phyloP scores from a whole-genome alignment of 768 basidiomycete genomes.

The Mrakia blollopis region DNA sequence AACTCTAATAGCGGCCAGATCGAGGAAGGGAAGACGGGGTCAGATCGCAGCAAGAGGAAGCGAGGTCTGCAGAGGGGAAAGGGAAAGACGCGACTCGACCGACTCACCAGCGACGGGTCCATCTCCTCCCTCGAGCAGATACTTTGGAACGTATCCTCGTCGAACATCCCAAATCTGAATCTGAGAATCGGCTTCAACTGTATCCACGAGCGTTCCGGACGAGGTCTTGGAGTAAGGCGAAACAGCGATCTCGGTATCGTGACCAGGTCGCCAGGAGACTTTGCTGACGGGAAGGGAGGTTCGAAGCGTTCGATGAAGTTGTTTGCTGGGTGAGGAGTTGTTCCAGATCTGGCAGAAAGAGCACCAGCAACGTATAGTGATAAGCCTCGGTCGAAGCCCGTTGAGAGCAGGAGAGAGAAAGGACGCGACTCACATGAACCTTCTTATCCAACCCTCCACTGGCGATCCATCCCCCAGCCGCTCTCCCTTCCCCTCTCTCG shows the following conservation, averaged over 20 bases:
- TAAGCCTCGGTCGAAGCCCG: not conserved
- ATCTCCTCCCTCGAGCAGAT: slow-evolving; percentile 64
- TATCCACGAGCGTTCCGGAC: slow-evolving; percentile 45
- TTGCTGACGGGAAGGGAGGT: slow-evolving; percentile 69
- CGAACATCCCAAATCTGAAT: slow-evolving; percentile 85
- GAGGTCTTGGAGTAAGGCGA: slow-evolving; percentile 30
- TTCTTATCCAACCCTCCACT: slow-evolving; percentile 73
- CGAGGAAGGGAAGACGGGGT: not conserved
- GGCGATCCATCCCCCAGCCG: slow-evolving; percentile 60
- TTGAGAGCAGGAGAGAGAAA: not conserved
- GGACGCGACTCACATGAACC: slow-evolving; percentile 60
- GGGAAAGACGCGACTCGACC: too few relatives aligned
- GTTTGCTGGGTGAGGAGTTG: slow-evolving; percentile 54
- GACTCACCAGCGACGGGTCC: slow-evolving; percentile 67
- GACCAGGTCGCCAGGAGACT: slow-evolving; percentile 69
- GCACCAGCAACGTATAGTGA: not conserved
- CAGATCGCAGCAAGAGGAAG: not conserved
- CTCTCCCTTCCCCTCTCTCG: slow-evolving; percentile 18
- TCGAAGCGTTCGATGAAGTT: slow-evolving; percentile 62
- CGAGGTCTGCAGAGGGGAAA: not conserved
- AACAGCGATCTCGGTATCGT: slow-evolving; percentile 49
- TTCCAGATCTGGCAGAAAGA: slow-evolving; percentile 61
- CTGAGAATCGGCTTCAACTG: slow-evolving; percentile 34
- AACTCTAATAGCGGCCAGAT: slow-evolving; percentile 52
- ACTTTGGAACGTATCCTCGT: slow-evolving; percentile 74